These are phyloP conservation scores for Nitzschia sp. DNA, from an alignment of 108 stramenopile genomes.

Conservation along the genomic window DNA sequence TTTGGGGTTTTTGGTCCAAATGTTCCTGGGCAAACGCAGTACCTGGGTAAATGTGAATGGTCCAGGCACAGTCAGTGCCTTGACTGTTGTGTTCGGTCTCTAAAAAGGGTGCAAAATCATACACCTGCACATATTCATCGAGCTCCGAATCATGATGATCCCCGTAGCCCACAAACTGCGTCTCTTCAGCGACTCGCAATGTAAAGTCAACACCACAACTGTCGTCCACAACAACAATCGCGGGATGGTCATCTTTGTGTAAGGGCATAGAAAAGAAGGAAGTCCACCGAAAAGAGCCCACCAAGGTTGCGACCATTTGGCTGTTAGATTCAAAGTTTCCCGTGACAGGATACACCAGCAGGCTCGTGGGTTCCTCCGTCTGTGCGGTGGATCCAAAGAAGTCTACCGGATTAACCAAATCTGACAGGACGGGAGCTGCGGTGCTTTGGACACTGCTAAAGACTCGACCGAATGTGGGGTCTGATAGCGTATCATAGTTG, in stretches of 20 bases:
- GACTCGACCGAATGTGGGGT: not conserved
- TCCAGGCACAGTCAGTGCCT: not conserved
- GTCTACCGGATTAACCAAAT: not conserved
- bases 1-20: not conserved
- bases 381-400: not conserved
- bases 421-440: not conserved
- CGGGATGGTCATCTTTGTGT: not conserved
- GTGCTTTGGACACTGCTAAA: not conserved
- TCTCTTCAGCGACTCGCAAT: not conserved
- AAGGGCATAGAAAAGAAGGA: not conserved
- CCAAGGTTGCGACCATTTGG: constrained; percentile 1
- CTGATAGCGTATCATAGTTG: constrained; percentile 2
- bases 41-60: not conserved
- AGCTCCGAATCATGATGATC: not conserved
- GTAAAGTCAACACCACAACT: constrained; percentile 4
- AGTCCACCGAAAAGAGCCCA: not conserved
- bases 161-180: constrained; percentile 2
- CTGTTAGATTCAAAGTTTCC: not conserved
- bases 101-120: not conserved
- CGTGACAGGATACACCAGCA: not conserved
- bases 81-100: not conserved
- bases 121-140: not conserved
- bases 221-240: not conserved
- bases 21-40: not conserved
- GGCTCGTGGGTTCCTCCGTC: not conserved